Evolutionary conservation across 2,329 filamentous ascomycete genomes (phyloP).

Genomic region (Aspergillus sojae): DNA sequence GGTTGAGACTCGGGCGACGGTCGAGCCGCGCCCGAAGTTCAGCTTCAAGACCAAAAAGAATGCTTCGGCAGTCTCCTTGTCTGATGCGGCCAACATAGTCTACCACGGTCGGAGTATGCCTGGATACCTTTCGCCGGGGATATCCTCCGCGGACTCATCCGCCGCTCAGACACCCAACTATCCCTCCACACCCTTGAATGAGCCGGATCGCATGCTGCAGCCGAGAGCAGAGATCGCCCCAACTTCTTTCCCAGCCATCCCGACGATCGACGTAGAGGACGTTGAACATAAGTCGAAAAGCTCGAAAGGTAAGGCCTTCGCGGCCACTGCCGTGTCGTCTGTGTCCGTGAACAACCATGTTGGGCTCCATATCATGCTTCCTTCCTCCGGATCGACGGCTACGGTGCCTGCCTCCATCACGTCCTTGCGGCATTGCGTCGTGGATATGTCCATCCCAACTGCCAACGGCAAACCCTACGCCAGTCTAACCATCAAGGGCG

Average conservation of each 20-base stretch:
- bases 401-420: conserved; percentile 74
- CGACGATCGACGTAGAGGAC: conserved; percentile 24
- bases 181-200: conserved; percentile 40
- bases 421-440: conserved; percentile 69
- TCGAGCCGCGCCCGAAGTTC: conserved; percentile 78
- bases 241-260: conserved; percentile 38
- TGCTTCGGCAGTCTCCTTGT: conserved; percentile 56
- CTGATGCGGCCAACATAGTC: conserved; percentile 59
- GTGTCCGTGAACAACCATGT: conserved; percentile 69
- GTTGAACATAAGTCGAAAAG: conserved; percentile 25
- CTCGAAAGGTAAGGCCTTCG: conserved; percentile 51
- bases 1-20: conserved; percentile 66
- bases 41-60: conserved; percentile 72
- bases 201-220: conserved; percentile 35
- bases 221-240: conserved; percentile 40
- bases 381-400: conserved; percentile 68
- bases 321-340: conserved; percentile 53
- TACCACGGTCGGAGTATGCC: conserved; percentile 50
- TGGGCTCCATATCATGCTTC: conserved; percentile 75
- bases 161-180: conserved; percentile 38
- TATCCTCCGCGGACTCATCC: conserved; percentile 46
- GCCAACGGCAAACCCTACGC: conserved; percentile 66
- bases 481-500: conserved; percentile 68
- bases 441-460: conserved; percentile 75
- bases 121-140: conserved; percentile 44